Percentiles rank a stretch among this genome's conserved stretches.
These are phyloP conservation scores for Vicia villosa DNA, from an alignment of 306 rosid species.

Conservation along the genomic window DNA sequence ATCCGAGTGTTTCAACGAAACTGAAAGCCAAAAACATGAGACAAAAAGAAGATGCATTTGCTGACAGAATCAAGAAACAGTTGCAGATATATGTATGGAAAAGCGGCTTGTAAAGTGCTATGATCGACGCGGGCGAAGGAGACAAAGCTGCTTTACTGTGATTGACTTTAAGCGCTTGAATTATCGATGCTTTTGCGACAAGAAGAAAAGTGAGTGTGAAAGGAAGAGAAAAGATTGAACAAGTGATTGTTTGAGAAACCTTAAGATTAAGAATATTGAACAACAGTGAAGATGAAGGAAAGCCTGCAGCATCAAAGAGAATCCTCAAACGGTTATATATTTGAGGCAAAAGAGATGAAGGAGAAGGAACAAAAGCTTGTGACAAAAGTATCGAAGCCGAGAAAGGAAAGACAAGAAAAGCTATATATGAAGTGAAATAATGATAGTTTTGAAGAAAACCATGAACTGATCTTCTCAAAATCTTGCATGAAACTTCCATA, in stretches of 20 bases:
- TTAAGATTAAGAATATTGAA: constrained; percentile 62
- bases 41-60: constrained; percentile 67
- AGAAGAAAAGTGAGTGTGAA: constrained; percentile 80
- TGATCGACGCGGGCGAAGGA: constrained; percentile 47
- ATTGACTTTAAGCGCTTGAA: constrained; percentile 53
- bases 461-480: constrained; percentile 70
- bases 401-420: constrained; percentile 74
- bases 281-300: constrained; percentile 67
- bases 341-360: constrained; percentile 57
- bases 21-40: constrained; percentile 70
- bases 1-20: constrained; percentile 49
- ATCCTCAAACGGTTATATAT: constrained; percentile 53
- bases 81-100: constrained; percentile 61
- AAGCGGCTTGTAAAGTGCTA: constrained; percentile 60
- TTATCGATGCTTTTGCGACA: constrained; percentile 62
- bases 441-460: constrained; percentile 78
- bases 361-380: constrained; percentile 51
- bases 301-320: constrained; percentile 81
- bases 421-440: constrained; percentile 64
- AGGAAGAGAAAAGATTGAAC: constrained; percentile 70
- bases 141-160: constrained; percentile 42
- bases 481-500: constrained; percentile 64
- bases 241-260: constrained; percentile 80
- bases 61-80: constrained; percentile 72
- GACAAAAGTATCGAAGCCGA: constrained; percentile 74